Evolutionary conservation across 2,329 filamentous ascomycete genomes (phyloP).

Genomic region (Neonectria punicea): DNA sequence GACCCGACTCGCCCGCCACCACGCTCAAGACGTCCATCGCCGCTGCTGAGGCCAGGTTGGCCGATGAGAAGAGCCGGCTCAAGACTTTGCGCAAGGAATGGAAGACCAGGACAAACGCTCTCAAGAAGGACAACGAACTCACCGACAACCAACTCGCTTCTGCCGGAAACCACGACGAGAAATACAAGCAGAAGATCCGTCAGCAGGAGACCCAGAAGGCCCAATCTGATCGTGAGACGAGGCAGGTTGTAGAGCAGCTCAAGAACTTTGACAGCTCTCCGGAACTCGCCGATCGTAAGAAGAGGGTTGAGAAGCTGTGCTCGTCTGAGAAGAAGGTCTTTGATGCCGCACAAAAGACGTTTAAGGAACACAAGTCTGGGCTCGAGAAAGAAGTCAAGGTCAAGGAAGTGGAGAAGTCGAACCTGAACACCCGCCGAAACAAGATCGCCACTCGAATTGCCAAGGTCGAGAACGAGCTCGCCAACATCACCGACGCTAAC

Average conservation of each 20-base stretch:
- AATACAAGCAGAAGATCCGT: conserved; percentile 77
- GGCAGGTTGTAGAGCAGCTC: conserved; percentile 66
- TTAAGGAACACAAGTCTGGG: conserved; percentile 68
- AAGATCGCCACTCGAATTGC: conserved; percentile 76
- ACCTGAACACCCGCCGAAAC: conserved; percentile 74
- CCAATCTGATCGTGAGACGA: conserved; percentile 68
- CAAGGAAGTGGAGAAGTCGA: conserved; percentile 71
- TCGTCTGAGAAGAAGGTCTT: conserved; percentile 68
- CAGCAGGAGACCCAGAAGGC: conserved; percentile 81
- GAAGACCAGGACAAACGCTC: conserved; percentile 72
- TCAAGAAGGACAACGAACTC: conserved; percentile 79
- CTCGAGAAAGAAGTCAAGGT: conserved; percentile 71
- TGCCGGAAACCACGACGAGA: conserved; percentile 78
- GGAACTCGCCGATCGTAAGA: conserved; percentile 68
- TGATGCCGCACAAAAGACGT: conserved; percentile 64
- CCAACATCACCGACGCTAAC: conserved; percentile 76
- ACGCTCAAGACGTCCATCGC: conserved; percentile 82
- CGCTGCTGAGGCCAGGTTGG: conserved; percentile 75
- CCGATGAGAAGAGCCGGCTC: conserved; percentile 74
- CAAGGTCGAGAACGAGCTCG: conserved; percentile 78
- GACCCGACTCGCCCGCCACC: conserved; percentile 80
- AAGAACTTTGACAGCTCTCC: conserved; percentile 73
- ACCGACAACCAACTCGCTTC: conserved; percentile 74
- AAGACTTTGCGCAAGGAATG: conserved; percentile 80
- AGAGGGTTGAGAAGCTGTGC: conserved; percentile 62